These are phyloP conservation scores for Glycine latifolia DNA, from an alignment of 306 rosid species.

Conservation along the genomic window DNA sequence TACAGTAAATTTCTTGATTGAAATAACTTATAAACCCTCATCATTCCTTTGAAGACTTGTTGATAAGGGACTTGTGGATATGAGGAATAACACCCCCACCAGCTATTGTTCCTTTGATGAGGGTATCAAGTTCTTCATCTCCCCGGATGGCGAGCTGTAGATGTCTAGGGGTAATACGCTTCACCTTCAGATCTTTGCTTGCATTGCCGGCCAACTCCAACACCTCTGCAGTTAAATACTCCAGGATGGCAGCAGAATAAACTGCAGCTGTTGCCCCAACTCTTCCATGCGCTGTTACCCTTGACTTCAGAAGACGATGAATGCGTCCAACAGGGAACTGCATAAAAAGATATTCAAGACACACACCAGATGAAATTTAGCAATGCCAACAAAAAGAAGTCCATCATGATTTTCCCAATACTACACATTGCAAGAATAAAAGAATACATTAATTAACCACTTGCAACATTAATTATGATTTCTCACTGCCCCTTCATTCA, in stretches of 20 bases:
- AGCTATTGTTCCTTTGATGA: no score
- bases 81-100: no score
- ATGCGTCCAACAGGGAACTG: slow-evolving; percentile 86
- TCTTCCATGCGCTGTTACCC: slow-evolving; percentile 75
- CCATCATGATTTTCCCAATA: neutral
- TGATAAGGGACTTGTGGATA: no score
- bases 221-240: slow-evolving; percentile 80
- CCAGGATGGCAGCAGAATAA: slow-evolving; percentile 79
- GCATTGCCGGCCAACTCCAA: slow-evolving; percentile 87
- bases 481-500: neutral
- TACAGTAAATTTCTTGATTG: slow-evolving; percentile 37
- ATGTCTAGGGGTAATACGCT: slow-evolving; percentile 82
- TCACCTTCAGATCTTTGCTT: slow-evolving; percentile 87
- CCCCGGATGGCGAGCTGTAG: slow-evolving; percentile 54
- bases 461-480: no score
- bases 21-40: neutral
- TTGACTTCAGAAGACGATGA: slow-evolving; percentile 74
- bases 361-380: no score
- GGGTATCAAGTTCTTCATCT: no score
- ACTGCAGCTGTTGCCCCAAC: slow-evolving; percentile 88
- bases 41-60: no score
- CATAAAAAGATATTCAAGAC: neutral
- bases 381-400: neutral
- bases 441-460: no score
- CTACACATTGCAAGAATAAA: slow-evolving; percentile 4